Percentiles rank a stretch among this genome's conserved stretches.
Evolutionary conservation across 352 stramenopile genomes (phyloP).

Genomic region (Blastocystis sp.): DNA sequence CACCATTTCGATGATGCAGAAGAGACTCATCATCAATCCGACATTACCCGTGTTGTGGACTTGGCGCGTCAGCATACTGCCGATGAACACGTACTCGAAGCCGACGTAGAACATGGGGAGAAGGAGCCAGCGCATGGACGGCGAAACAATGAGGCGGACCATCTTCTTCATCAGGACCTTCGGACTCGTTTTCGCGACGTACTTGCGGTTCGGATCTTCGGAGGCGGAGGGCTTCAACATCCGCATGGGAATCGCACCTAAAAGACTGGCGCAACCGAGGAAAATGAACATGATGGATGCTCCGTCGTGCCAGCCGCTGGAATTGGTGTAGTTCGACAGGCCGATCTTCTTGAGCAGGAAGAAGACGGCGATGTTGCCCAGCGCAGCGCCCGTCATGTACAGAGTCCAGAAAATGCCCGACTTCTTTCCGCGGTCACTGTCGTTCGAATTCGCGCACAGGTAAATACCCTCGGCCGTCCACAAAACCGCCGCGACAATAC

Average conservation of each 20-base stretch:
- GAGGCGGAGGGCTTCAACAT: conserved; percentile 55
- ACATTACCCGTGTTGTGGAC: conserved; percentile 45
- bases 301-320: conserved; percentile 45
- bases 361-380: conserved; percentile 56
- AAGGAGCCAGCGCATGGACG: conserved; percentile 58
- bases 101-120: conserved; percentile 66
- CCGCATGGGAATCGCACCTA: conserved; percentile 48
- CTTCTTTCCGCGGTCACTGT: conserved; percentile 62
- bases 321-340: conserved; percentile 9
- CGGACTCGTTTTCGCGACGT: conserved; percentile 47
- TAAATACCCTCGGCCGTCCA: conserved; percentile 65
- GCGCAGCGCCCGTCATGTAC: conserved; percentile 64
- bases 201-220: conserved; percentile 45
- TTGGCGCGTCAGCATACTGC: conserved; percentile 62
- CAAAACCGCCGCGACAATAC: conserved; percentile 55
- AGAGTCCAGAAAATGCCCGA: conserved; percentile 68
- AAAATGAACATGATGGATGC: conserved; percentile 67
- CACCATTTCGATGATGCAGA: conserved; percentile 60
- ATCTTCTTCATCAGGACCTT: conserved; percentile 68
- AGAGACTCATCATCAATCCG: conserved; percentile 66
- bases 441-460: conserved; percentile 59
- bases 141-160: conserved; percentile 48
- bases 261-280: conserved; percentile 42
- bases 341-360: conserved; percentile 47
- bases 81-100: conserved; percentile 69